These are phyloP conservation scores for Spathaspora girioi DNA, from an alignment of 805 yeast genomes.

Conservation along the genomic window DNA sequence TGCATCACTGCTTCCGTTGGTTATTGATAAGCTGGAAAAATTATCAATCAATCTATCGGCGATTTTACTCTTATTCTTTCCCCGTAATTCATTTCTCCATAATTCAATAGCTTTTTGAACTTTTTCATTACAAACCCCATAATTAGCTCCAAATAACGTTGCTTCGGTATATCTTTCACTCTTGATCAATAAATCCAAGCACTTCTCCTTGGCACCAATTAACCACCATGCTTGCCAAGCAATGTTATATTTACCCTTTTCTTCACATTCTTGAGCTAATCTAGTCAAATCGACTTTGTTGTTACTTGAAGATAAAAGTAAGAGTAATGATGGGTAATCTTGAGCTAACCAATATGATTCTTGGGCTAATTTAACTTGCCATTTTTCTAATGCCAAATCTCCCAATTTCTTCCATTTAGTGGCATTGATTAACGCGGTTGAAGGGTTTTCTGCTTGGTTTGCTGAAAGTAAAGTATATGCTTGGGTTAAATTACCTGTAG, in stretches of 20 bases:
- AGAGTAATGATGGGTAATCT: constrained; percentile 77
- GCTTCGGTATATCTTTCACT: constrained; percentile 82
- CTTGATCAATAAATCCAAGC: constrained; percentile 61
- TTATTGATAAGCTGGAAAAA: constrained; percentile 12
- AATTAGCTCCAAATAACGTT: constrained; percentile 72
- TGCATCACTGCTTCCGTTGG: constrained; percentile 10
- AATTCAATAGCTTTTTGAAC: constrained; percentile 45
- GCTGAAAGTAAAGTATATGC: constrained; percentile 54
- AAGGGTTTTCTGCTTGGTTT: constrained; percentile 45
- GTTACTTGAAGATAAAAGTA: constrained; percentile 79
- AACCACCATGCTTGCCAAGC: constrained; percentile 93
- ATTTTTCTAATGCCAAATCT: constrained; percentile 73
- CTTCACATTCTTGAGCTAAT: constrained; percentile 65
- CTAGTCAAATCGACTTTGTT: constrained; percentile 54
- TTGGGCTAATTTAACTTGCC: constrained; percentile 79
- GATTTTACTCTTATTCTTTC: constrained; percentile 50
- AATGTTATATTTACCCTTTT: constrained; percentile 78
- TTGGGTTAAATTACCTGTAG: constrained; percentile 63
- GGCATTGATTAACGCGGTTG: constrained; percentile 31
- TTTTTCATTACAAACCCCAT: constrained; percentile 43
- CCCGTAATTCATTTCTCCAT: constrained; percentile 64
- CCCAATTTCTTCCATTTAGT: constrained; percentile 88
- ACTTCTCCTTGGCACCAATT: constrained; percentile 63
- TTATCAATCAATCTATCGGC: constrained; percentile 60
- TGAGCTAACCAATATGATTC: constrained; percentile 74